These are phyloP conservation scores for Penicillium cataractarum DNA, from an alignment of 495 filamentous ascomycete genomes.

Conservation along the genomic window DNA sequence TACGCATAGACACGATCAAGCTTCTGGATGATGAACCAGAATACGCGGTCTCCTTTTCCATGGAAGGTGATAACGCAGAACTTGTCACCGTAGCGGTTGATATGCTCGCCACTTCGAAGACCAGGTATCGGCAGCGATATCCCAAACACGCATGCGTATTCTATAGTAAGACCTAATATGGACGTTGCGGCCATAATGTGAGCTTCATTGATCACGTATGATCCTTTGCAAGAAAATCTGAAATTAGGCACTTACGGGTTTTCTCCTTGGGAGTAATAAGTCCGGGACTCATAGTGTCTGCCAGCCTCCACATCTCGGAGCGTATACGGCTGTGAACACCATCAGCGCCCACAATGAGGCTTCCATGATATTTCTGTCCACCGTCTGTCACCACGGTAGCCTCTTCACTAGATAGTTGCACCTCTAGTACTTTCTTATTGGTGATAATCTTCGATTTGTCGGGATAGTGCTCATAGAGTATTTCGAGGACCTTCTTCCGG, in stretches of 20 bases:
- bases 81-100: background rate
- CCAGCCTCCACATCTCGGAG: background rate
- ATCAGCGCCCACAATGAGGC: background rate
- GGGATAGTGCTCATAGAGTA: background rate
- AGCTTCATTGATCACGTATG: background rate
- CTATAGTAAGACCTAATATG: background rate
- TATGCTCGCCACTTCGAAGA: background rate
- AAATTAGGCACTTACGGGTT: background rate
- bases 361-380: background rate
- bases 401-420: background rate
- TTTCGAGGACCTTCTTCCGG: background rate
- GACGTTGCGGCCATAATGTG: too few relatives aligned
- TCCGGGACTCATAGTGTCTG: background rate
- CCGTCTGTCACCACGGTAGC: background rate
- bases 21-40: background rate
- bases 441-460: background rate
- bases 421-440: background rate
- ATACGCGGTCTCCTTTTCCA: background rate
- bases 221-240: background rate
- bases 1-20: background rate
- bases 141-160: background rate
- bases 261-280: background rate
- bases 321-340: background rate
- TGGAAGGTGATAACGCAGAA: background rate
- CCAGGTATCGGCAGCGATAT: background rate